Evolutionary conservation across 116 monocot species (phyloP).

Genomic region (Phalaenopsis hybrid): DNA sequence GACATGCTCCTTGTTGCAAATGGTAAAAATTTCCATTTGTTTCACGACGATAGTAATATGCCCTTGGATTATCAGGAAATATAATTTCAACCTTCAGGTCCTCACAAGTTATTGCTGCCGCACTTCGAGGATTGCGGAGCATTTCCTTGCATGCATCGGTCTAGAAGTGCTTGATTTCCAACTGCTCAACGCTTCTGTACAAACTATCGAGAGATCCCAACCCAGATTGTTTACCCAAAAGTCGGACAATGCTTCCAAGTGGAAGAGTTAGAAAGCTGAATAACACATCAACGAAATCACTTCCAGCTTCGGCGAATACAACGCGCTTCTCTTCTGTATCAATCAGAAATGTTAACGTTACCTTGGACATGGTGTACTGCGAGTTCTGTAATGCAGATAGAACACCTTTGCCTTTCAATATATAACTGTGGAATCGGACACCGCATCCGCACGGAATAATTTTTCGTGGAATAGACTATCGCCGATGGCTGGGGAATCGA

Average conservation of each 20-base stretch:
- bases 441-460: no score
- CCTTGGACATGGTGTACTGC: background rate
- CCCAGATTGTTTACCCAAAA: slow-evolving; percentile 6
- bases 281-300: slow-evolving; percentile 22
- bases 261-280: slow-evolving; percentile 35
- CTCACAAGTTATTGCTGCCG: background rate
- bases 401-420: no score
- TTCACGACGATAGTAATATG: background rate
- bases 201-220: slow-evolving; percentile 15
- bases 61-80: background rate
- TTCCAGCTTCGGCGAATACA: slow-evolving; percentile 15
- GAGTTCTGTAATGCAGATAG: background rate
- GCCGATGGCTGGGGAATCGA: no score
- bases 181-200: slow-evolving; percentile 20
- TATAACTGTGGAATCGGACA: no score
- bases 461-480: no score
- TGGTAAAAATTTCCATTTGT: background rate
- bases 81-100: background rate
- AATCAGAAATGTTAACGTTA: slow-evolving; percentile 6
- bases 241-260: slow-evolving; percentile 17
- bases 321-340: slow-evolving; percentile 16
- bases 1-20: background rate
- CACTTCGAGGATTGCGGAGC: slow-evolving; percentile 18
- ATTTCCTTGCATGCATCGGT: slow-evolving; percentile 17
- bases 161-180: slow-evolving; percentile 5